Base-by-base conservation (phyloP, 129 eudicot genomes). In the Tagetes patula region DNA sequence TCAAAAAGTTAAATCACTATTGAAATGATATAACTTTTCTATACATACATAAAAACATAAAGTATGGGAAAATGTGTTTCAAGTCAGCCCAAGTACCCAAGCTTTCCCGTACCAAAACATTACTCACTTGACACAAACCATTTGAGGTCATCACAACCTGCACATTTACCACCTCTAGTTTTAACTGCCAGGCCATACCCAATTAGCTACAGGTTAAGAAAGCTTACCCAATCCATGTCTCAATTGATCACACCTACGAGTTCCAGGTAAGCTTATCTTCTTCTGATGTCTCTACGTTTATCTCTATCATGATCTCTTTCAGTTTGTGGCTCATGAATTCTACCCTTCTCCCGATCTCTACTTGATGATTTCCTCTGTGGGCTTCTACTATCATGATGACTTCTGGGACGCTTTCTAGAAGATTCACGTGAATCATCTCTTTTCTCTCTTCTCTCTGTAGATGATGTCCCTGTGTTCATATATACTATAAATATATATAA, bases 321-420 rank as follows among this genome's bases (percentile, higher is more conserved):
- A 55, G 78, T 53, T 13, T 87, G 82, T 73, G 84, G 73, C 59
- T 75, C 89, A 9, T 52, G 73, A 32, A 65, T 84, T 62, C 76
- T 79, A 55, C 83, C 86, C 14, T 89, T 75, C 48, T 80, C 73
- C 54, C 84, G 66, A 50, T 89, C 96, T 75, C 85, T 81, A 46
- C 79, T 84, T 0, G 86, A 88, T 70, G 86, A 85, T 69, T 85
- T 87, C 32, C 80, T 76, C 20, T 74, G 87, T 32, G 96, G 96
- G 80, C 96, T 92, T 76, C 65, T 76, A 73, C 95, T 89, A 65
- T 77, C 74, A 79, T 86, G 88, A 59, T 77, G 82, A 77, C 89
- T 83, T 64, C 89, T 81, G 42, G 78, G 87, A 49, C 95, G 91
- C 72, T 89, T 92, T 77, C 86, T 87, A 5, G 88, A 80, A 67